Evolutionary conservation across 164 flowering plant genomes (phyloP).

Genomic region (Tetracentron sinense): DNA sequence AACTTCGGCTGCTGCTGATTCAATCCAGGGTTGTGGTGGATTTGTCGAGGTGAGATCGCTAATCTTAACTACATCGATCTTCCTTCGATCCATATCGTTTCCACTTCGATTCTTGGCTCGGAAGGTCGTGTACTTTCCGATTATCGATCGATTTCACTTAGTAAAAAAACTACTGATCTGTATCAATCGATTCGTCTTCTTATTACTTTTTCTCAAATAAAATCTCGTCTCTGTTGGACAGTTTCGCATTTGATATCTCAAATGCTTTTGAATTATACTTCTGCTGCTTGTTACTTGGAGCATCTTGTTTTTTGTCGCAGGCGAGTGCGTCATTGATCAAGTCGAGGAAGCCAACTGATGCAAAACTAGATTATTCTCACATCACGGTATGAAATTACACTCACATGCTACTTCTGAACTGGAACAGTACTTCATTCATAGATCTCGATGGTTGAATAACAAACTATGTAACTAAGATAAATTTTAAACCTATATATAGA

Average conservation of each 20-base stretch:
- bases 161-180: background rate
- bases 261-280: background rate
- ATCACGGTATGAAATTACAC: constrained; percentile 55
- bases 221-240: background rate
- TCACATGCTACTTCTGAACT: background rate
- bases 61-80: background rate
- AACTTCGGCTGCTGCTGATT: constrained; percentile 49
- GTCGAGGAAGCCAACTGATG: constrained; percentile 69
- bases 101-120: background rate
- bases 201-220: background rate
- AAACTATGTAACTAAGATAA: background rate
- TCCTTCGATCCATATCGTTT: background rate
- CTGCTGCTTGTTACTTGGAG: background rate
- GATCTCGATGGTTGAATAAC: background rate
- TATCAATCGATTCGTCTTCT: background rate
- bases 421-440: background rate
- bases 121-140: background rate
- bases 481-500: background rate
- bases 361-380: constrained; percentile 91
- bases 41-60: constrained; percentile 68
- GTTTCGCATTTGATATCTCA: background rate
- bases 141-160: background rate
- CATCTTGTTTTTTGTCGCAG: constrained; percentile 29
- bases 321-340: constrained; percentile 77
- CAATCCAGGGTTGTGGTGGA: constrained; percentile 96